Percentiles rank a stretch among this genome's conserved stretches.
phyloP scores from a whole-genome alignment of 2,329 filamentous ascomycete species.

The Incumbomyces delicatus region DNA sequence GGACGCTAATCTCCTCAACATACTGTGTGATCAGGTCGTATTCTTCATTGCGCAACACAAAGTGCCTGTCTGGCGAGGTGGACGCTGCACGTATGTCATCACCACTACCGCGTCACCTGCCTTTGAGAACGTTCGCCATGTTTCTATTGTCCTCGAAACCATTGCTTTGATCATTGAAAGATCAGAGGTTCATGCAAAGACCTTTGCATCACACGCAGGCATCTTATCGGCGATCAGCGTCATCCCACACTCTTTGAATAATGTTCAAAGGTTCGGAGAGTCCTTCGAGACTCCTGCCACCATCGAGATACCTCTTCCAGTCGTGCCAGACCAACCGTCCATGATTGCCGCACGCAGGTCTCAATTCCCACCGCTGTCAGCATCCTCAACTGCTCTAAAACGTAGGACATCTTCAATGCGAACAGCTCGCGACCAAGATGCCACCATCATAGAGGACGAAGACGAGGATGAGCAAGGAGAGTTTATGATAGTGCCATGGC shows the following conservation, averaged over 20 bases:
- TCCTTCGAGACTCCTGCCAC: background rate
- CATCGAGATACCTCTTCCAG: conserved; percentile 53
- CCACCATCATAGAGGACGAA: conserved; percentile 29
- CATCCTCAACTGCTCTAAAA: conserved; percentile 28
- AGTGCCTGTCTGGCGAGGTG: background rate
- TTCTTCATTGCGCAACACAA: conserved; percentile 45
- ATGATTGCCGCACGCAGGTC: conserved; percentile 27
- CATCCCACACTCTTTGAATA: conserved; percentile 48
- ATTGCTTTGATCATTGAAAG: conserved; percentile 66
- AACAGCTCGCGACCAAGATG: conserved; percentile 19
- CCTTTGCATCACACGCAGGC: conserved; percentile 58
- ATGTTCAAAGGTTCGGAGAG: conserved; percentile 34
- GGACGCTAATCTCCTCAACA: conserved; percentile 64
- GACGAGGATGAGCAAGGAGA: conserved; percentile 50
- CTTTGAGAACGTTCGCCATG: conserved; percentile 25
- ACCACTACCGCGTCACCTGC: too few relatives aligned
- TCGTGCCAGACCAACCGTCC: conserved; percentile 24
- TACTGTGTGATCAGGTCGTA: conserved; percentile 63
- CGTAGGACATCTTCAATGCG: conserved; percentile 27
- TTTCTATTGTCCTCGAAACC: conserved; percentile 66
- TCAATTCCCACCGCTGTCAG: conserved; percentile 47
- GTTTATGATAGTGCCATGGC: conserved; percentile 62
- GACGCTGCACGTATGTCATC: too few relatives aligned
- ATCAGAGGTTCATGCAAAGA: conserved; percentile 67
- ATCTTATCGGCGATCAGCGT: conserved; percentile 49